These are phyloP conservation scores for Aureobasidium mangrovei DNA, from an alignment of 2,329 filamentous ascomycete species.

Conservation along the genomic window DNA sequence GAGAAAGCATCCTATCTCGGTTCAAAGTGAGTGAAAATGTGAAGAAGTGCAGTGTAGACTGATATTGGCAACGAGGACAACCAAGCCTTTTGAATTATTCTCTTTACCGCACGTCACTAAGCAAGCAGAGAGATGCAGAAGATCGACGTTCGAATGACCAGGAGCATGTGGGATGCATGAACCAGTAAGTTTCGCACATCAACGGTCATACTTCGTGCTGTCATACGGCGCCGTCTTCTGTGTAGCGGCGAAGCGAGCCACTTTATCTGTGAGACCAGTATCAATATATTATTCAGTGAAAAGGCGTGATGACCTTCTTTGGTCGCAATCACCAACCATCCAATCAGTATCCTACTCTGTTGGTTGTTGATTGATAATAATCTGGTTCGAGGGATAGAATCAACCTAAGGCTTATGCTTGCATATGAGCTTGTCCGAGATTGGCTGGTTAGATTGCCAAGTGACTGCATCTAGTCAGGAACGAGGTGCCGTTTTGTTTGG, in stretches of 20 bases:
- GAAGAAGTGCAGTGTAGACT: background rate
- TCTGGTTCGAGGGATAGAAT: too few species aligned
- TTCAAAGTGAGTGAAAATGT: background rate
- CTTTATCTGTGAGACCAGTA: background rate
- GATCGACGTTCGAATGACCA: slow-evolving; percentile 10
- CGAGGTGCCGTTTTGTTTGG: background rate
- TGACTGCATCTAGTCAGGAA: slow-evolving; percentile 6
- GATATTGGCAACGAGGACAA: background rate
- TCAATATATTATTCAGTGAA: background rate
- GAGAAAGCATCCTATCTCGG: slow-evolving; percentile 14
- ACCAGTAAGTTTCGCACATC: slow-evolving; percentile 2
- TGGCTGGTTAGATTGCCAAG: slow-evolving; percentile 5
- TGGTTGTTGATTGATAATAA: too few species aligned
- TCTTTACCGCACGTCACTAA: background rate
- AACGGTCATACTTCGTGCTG: slow-evolving; percentile 13
- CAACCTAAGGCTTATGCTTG: too few species aligned
- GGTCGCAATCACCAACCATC: too few species aligned
- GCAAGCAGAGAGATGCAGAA: background rate
- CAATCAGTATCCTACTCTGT: too few species aligned
- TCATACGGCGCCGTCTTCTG: slow-evolving; percentile 2
- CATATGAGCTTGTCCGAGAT: background rate
- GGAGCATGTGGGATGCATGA: slow-evolving; percentile 4
- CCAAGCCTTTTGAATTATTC: background rate
- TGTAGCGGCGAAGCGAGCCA: slow-evolving; percentile 4
- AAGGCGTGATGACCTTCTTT: too few species aligned